phyloP scores from a whole-genome alignment of 768 basidiomycete genomes.

The Collybiopsis confluens region DNA sequence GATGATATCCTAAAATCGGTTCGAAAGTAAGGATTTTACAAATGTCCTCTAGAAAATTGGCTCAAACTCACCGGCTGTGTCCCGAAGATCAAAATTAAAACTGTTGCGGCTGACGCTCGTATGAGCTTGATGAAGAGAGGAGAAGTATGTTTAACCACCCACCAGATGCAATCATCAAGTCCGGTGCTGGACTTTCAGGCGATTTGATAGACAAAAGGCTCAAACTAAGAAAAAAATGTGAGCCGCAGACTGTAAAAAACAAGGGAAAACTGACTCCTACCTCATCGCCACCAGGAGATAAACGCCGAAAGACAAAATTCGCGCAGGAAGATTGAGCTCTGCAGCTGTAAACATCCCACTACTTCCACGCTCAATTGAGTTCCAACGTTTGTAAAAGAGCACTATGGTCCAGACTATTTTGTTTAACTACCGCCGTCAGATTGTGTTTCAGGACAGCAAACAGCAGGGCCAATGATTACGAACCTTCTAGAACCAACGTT shows the following conservation, averaged over 20 bases:
- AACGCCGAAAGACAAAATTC: slow-evolving; percentile 40
- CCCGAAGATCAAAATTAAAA: slow-evolving; percentile 42
- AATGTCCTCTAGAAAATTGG: neutral
- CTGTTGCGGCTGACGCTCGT: slow-evolving; percentile 31
- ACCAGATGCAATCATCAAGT: slow-evolving; percentile 45
- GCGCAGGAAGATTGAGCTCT: slow-evolving; percentile 42
- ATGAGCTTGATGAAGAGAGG: neutral
- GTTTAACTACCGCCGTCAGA: no score
- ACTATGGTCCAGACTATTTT: slow-evolving; percentile 36
- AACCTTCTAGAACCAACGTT: slow-evolving; percentile 37
- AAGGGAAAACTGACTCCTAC: slow-evolving; percentile 18
- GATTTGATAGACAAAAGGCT: slow-evolving; percentile 41
- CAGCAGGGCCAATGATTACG: neutral
- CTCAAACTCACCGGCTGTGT: slow-evolving; percentile 31
- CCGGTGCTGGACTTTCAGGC: slow-evolving; percentile 41
- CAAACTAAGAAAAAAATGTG: slow-evolving; percentile 22
- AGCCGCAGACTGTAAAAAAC: neutral
- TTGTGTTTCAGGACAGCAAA: neutral
- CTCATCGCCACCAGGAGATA: slow-evolving; percentile 39
- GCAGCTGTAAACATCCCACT: slow-evolving; percentile 18
- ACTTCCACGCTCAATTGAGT: slow-evolving; percentile 18
- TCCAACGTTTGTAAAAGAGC: slow-evolving; percentile 33
- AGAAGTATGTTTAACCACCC: slow-evolving; percentile 10
- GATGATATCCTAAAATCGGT: slow-evolving; percentile 29
- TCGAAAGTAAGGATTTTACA: neutral